A percentile compares a stretch with the other conserved stretches of the same genome.
Evolutionary conservation across 2,329 filamentous ascomycete species (phyloP).

Genomic region (Hypoxylon sp.): DNA sequence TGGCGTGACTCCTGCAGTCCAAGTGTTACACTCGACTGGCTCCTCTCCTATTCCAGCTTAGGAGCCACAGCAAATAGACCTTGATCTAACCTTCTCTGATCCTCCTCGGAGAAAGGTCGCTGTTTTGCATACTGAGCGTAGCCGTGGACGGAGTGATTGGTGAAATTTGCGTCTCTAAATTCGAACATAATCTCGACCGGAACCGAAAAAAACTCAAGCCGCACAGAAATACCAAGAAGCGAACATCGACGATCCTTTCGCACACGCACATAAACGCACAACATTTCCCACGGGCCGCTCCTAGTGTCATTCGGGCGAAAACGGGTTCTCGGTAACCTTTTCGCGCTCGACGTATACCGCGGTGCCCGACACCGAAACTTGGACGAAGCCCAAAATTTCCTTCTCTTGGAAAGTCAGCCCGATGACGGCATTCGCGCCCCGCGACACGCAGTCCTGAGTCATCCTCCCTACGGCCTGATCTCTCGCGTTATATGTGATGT

Average conservation of each 20-base stretch:
- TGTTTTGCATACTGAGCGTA: neutral
- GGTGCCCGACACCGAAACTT: slow-evolving; percentile 48
- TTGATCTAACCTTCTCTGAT: neutral
- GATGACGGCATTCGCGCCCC: slow-evolving; percentile 49
- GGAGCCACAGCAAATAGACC: neutral
- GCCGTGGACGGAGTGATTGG: neutral
- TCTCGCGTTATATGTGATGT: slow-evolving; percentile 47
- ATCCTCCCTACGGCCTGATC: slow-evolving; percentile 48
- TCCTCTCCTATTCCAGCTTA: neutral
- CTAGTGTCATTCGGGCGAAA: slow-evolving; percentile 29
- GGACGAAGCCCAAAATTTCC: slow-evolving; percentile 47
- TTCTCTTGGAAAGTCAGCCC: slow-evolving; percentile 45
- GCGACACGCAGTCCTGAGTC: slow-evolving; percentile 44
- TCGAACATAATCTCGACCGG: neutral
- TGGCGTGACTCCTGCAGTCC: neutral
- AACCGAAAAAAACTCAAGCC: neutral
- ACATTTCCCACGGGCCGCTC: neutral
- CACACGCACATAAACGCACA: neutral
- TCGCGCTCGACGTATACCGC: slow-evolving; percentile 50
- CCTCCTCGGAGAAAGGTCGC: neutral
- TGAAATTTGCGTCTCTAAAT: neutral
- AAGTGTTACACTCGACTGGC: neutral
- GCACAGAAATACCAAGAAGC: slow-evolving; percentile 6
- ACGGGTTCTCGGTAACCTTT: slow-evolving; percentile 37
- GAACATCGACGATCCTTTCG: slow-evolving; percentile 5